Evolutionary conservation across 805 yeast species (phyloP), one percentile per base, ranked within the genome.

Genomic region (Candida golubevii): DNA sequence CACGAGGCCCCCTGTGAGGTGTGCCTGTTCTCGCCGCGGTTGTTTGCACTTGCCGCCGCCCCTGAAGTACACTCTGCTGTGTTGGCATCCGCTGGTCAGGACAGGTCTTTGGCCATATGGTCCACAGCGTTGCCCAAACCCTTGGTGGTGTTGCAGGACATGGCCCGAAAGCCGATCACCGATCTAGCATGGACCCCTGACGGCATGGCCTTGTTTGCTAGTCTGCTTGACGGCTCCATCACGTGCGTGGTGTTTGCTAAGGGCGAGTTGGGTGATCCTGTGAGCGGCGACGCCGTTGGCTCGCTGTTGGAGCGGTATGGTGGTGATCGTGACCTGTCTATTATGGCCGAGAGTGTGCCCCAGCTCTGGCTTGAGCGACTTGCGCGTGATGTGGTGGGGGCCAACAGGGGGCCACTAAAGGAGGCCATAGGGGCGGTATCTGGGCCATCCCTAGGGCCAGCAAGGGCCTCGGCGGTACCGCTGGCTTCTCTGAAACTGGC

Each of bases 61-160:
- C 31, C 37, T 3, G 62, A 47, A 31, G 61, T 62, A 49, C 67
- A 75, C 41, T 73, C 85, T 7, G 83, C 96, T 0, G 78, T 91
- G 0, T 71, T 91, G n/a, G 97, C 97, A 2, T 85, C 97, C 27
- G 97, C 91, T 11, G 98, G 98, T 9, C 98, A 91, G 64, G 99
- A 91, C 63, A 82, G 87, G 56, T 78, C 89, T 1, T 64, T 93
- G 33, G 95, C 89, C 0, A 71, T 91, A 6, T 91, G 99, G 99
- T 82, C 82, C 56, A 91, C 96, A 0, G 65, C 78, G 2, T 74
- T 74, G 41, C 77, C 89, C 5, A 73, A 87, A 39, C 98, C 99
- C 1, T 63, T 93, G 39, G 75, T 86, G 10, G 87, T 89, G 7
- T 87, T 90, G 1, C 79, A 79, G 34, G 95, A 90, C 50, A 75